Evolutionary conservation across 1,284 basidiomycete genomes (phyloP).

Genomic region (Pseudozyma sp.): DNA sequence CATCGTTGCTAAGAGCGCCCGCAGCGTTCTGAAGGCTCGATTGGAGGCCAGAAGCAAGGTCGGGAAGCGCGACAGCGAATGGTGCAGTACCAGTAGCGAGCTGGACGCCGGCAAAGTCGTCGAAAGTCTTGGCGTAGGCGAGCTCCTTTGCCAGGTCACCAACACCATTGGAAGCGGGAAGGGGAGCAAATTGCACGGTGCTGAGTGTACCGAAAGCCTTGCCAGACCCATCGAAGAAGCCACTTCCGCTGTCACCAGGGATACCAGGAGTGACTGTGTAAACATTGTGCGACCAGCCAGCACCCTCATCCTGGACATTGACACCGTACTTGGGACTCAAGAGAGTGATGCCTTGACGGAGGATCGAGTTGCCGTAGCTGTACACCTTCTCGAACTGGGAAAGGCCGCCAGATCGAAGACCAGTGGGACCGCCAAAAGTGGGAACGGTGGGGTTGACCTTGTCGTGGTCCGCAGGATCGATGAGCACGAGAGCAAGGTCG

Average conservation of each 20-base stretch:
- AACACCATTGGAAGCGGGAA: conserved; percentile 49
- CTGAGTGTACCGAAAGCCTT: conserved; percentile 46
- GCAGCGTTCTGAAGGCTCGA: conserved; percentile 16
- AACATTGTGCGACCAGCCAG: conserved; percentile 53
- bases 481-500: conserved; percentile 49
- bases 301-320: conserved; percentile 39
- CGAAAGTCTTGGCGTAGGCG: conserved; percentile 36
- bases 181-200: conserved; percentile 52
- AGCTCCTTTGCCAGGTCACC: conserved; percentile 47
- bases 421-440: conserved; percentile 51
- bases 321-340: conserved; percentile 56
- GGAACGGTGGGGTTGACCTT: conserved; percentile 56
- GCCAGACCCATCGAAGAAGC: conserved; percentile 47
- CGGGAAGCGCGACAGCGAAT: conserved; percentile 46
- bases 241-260: conserved; percentile 53
- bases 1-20: conserved; percentile 5
- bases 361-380: conserved; percentile 57
- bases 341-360: conserved; percentile 46
- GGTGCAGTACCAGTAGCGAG: conserved; percentile 46
- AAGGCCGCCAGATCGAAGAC: conserved; percentile 34
- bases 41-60: conserved; percentile 24
- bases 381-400: conserved; percentile 39
- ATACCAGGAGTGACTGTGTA: conserved; percentile 47
- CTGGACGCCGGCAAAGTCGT: conserved; percentile 48
- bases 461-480: conserved; percentile 53